phyloP scores from a whole-genome alignment of 441 rosid species.

The Jatropha multifida region DNA sequence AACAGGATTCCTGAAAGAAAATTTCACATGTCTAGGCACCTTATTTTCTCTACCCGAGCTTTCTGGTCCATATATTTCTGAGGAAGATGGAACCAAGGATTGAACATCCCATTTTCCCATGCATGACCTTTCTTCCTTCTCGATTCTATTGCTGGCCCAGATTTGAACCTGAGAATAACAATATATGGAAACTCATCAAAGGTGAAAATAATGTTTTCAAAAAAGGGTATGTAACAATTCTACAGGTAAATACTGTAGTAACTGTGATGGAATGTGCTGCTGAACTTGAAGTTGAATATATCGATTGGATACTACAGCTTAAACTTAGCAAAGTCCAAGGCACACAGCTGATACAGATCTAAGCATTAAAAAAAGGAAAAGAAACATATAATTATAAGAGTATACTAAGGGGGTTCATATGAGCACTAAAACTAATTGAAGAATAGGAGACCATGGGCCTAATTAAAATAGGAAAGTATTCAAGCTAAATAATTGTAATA shows the following conservation, averaged over 20 bases:
- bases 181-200: slow-evolving; percentile 24
- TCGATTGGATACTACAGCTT: background rate
- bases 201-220: slow-evolving; percentile 1
- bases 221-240: background rate
- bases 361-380: background rate
- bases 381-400: background rate
- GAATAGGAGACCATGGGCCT: background rate
- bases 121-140: slow-evolving; percentile 77
- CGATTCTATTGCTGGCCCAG: slow-evolving; percentile 92
- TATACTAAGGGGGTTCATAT: background rate
- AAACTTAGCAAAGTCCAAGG: background rate
- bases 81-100: slow-evolving; percentile 57
- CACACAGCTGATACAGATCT: background rate
- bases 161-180: slow-evolving; percentile 70
- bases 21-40: slow-evolving; percentile 82
- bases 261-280: background rate
- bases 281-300: background rate
- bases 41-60: slow-evolving; percentile 42
- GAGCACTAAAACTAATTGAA: background rate
- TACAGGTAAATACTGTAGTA: background rate
- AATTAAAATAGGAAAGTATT: background rate
- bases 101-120: slow-evolving; percentile 97
- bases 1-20: slow-evolving; percentile 68
- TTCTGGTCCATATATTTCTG: slow-evolving; percentile 82
- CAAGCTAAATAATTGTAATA: background rate